Base-by-base conservation (phyloP, 768 basidiomycete genomes). In the Lactifluus pinguis region DNA sequence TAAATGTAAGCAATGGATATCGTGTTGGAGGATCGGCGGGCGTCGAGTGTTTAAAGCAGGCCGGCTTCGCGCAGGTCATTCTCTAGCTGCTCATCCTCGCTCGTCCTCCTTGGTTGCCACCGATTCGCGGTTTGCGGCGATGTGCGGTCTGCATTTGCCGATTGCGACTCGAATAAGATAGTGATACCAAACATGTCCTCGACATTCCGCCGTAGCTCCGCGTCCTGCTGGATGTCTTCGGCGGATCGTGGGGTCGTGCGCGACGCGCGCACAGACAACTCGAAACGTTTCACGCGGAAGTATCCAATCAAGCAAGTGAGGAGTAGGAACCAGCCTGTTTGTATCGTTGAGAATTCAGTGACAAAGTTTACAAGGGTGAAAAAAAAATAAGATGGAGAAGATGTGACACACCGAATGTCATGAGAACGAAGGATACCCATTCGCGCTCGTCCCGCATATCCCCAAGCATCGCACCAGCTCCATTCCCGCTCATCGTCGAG, bases 381-480 rank as follows among this genome's bases (percentile, higher is more conserved):
- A 25, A 11, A 5, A 15, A 42, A 17, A 2, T n/a, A 42, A 11
- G 41, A 17, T 17, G 25, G 9, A 34, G 29, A 17, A 61, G 52
- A 29, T 11, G 17, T 1, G 48, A 66, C 77, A 55, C 51, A 86
- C 87, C 95, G 49, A 94, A 67, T 1, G 87, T 90, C 89, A 98
- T 95, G 69, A 98, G 80, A 57, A 95, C 72, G 75, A 97, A 93
- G 2, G 92, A 86, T 48, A 98, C 72, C 92, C 92, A 97, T 63
- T 95, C 93, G 64, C 80, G 84, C 7, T 91, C 84, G 1, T 81
- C 10, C 3, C 42, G 47, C 48, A 58, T 44, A 63, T 62, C 55
- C 59, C 9, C 34, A 15, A 60, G 39, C 25, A 45, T 10, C 25
- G 45, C 17, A 11, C 32, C 25, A 11, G 21, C n/a, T 19, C 19